Conservation (phyloP, 225 moss, liverwort and hornwort genomes). For the Polytrichum formosum region DNA sequence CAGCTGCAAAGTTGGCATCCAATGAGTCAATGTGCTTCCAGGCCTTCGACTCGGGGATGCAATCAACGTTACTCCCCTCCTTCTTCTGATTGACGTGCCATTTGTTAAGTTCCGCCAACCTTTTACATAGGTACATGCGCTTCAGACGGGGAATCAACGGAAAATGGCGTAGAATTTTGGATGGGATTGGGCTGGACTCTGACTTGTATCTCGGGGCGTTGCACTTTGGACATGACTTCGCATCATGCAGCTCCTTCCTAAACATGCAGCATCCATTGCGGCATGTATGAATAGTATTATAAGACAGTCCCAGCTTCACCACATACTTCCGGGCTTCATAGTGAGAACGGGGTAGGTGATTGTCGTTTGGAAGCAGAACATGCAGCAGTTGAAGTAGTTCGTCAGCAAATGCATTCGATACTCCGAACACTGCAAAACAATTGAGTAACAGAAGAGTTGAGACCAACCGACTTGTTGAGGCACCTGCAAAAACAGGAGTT, state of each 20-base stretch:
- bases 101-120: neutral
- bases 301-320: neutral
- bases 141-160: constrained; percentile 1
- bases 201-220: neutral
- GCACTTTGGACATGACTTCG: neutral
- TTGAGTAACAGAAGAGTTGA: too few species aligned
- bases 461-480: too few species aligned
- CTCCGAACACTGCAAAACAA: too few species aligned
- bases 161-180: constrained; percentile 4
- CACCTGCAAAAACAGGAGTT: too few species aligned
- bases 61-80: too few species aligned
- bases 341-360: neutral
- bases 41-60: too few species aligned
- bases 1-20: too few species aligned
- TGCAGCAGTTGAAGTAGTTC: neutral
- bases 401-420: too few species aligned
- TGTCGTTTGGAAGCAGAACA: neutral
- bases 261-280: neutral
- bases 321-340: neutral
- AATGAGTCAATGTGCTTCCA: too few species aligned
- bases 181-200: neutral
- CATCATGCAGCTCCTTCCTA: neutral
- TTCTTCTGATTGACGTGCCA: too few species aligned
- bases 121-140: constrained; percentile 3
- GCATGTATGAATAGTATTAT: neutral